Conservation (phyloP, 2,329 filamentous ascomycete species). For the Verticillium nubilum region DNA sequence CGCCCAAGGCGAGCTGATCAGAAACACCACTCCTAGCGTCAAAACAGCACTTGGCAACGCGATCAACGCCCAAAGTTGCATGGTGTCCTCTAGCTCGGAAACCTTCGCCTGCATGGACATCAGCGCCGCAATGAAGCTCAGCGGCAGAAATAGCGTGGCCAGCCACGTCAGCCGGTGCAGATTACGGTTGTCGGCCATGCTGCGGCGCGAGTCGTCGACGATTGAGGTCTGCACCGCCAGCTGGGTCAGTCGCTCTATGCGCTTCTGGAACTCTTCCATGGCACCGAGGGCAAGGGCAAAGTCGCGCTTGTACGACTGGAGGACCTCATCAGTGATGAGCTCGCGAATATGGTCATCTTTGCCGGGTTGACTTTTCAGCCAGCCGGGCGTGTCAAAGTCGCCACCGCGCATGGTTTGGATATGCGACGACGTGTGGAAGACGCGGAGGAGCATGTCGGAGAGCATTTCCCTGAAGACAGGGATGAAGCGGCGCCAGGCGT, state of each 20-base stretch:
- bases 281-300: slow-evolving; percentile 16
- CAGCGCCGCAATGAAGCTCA: slow-evolving; percentile 21
- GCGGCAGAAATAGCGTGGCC: slow-evolving; percentile 25
- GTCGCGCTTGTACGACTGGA: slow-evolving; percentile 15
- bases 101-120: slow-evolving; percentile 23
- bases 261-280: slow-evolving; percentile 24
- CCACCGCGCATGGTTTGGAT: background rate
- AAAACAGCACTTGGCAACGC: slow-evolving; percentile 16
- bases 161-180: slow-evolving; percentile 24
- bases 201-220: slow-evolving; percentile 21
- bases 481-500: slow-evolving; percentile 18
- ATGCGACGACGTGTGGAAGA: slow-evolving; percentile 8
- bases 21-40: background rate
- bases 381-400: background rate
- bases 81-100: slow-evolving; percentile 7
- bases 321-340: background rate
- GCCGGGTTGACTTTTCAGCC: background rate
- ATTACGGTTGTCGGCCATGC: slow-evolving; percentile 22
- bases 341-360: background rate
- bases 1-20: background rate
- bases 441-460: slow-evolving; percentile 14
- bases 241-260: slow-evolving; percentile 23
- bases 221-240: slow-evolving; percentile 24
- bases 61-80: slow-evolving; percentile 15
- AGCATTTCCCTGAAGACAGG: slow-evolving; percentile 22